Percentiles rank a stretch among this genome's conserved stretches.
Conservation (phyloP, 495 filamentous ascomycete species). For the Rhizodiscina lignyota region DNA sequence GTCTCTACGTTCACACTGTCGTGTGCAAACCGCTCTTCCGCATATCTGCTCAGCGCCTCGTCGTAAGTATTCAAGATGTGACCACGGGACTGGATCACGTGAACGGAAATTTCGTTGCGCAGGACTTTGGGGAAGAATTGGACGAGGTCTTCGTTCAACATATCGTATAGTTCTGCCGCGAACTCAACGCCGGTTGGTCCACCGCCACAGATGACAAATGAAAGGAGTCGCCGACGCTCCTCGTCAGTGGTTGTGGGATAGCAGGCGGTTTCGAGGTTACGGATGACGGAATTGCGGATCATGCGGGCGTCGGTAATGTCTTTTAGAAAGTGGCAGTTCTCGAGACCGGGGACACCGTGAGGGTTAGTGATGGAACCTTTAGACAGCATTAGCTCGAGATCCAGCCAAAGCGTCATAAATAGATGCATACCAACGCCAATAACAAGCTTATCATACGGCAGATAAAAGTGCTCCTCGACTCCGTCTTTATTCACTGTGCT, state of each 20-base stretch:
- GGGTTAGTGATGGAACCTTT: slow-evolving; percentile 76
- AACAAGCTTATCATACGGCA: slow-evolving; percentile 98
- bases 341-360: slow-evolving; percentile 89
- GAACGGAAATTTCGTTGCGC: slow-evolving; percentile 92
- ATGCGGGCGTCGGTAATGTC: slow-evolving; percentile 75
- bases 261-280: slow-evolving; percentile 85
- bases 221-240: slow-evolving; percentile 71
- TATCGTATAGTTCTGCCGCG: slow-evolving; percentile 86
- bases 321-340: slow-evolving; percentile 90
- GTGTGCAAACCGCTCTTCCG: slow-evolving; percentile 77
- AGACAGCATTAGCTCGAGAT: background rate
- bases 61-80: slow-evolving; percentile 99
- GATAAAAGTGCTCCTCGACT: slow-evolving; percentile 62
- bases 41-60: slow-evolving; percentile 80
- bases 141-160: slow-evolving; percentile 88
- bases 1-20: slow-evolving; percentile 83
- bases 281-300: slow-evolving; percentile 81
- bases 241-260: slow-evolving; percentile 83
- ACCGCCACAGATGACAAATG: slow-evolving; percentile 88
- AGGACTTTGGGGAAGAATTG: slow-evolving; percentile 73
- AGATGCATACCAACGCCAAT: slow-evolving; percentile 60
- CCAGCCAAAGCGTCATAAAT: background rate
- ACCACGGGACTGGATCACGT: slow-evolving; percentile 81
- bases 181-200: slow-evolving; percentile 97
- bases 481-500: slow-evolving; percentile 56